Conservation (phyloP, 1,139 yeast species). For the Yamadazyma spencermartinsiae region DNA sequence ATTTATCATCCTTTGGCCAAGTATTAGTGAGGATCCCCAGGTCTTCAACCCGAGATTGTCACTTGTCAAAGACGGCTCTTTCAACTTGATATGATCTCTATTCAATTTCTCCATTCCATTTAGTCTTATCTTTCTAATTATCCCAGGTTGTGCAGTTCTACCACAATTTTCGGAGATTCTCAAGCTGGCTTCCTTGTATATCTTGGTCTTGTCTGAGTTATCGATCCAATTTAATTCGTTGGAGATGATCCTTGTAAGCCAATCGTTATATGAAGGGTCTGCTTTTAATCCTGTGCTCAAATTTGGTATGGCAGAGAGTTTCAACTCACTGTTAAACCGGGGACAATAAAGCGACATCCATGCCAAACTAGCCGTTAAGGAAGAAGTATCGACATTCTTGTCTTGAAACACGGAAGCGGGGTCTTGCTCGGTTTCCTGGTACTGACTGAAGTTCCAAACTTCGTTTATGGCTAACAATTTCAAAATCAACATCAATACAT, state of each 20-base stretch:
- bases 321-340: conserved; percentile 24
- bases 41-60: conserved; percentile 91
- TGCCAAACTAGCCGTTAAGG: conserved; percentile 24
- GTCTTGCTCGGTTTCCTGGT: conserved; percentile 7
- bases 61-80: conserved; percentile 83
- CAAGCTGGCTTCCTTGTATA: conserved; percentile 58
- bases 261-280: conserved; percentile 42
- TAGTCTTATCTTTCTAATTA: conserved; percentile 50
- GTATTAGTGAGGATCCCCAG: conserved; percentile 87
- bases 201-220: conserved; percentile 35
- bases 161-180: conserved; percentile 85
- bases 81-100: conserved; percentile 41
- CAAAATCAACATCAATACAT: conserved; percentile 47
- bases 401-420: conserved; percentile 16
- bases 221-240: conserved; percentile 54
- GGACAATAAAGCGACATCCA: conserved; percentile 47
- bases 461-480: conserved; percentile 51
- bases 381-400: conserved; percentile 20
- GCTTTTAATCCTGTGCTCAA: conserved; percentile 26
- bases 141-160: conserved; percentile 77
- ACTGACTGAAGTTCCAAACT: conserved; percentile 54
- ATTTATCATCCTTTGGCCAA: conserved; percentile 55
- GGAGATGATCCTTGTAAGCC: conserved; percentile 67
- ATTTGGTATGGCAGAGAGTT: conserved; percentile 28
- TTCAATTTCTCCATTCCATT: conserved; percentile 25